A percentile compares a stretch with the other conserved stretches of the same genome.
Evolutionary conservation across 495 filamentous ascomycete species (phyloP).

Genomic region (Peziza echinospora): DNA sequence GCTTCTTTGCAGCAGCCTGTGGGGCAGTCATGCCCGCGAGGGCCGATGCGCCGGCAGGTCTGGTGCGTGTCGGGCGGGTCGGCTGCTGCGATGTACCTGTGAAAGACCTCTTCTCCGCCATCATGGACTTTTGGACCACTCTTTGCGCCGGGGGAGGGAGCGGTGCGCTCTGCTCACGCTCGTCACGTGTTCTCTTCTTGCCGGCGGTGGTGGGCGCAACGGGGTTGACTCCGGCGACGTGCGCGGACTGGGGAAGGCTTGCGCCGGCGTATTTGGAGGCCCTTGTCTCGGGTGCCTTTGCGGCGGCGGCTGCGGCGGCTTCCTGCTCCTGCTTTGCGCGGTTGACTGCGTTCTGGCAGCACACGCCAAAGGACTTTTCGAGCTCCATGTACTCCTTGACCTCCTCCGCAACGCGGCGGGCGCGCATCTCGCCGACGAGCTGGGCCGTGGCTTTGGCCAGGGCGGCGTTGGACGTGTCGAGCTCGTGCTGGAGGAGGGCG

Average conservation of each 20-base stretch:
- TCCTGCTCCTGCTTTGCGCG: slow-evolving; percentile 2
- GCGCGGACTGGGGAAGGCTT: slow-evolving; percentile 3
- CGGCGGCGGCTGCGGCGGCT: no score
- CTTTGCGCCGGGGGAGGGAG: slow-evolving; percentile 14
- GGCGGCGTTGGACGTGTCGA: slow-evolving; percentile 9
- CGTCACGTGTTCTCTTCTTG: slow-evolving; percentile 14
- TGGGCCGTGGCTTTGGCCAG: slow-evolving; percentile 10
- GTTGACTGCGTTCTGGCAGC: slow-evolving; percentile 13
- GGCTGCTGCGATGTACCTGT: slow-evolving; percentile 3
- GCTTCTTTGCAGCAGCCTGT: slow-evolving; percentile 7
- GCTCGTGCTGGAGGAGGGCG: slow-evolving; percentile 12
- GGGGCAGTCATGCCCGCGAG: slow-evolving; percentile 6
- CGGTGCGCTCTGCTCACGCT: slow-evolving; percentile 12
- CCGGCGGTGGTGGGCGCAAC: slow-evolving; percentile 7
- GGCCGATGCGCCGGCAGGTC: slow-evolving; percentile 3
- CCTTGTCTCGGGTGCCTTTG: slow-evolving; percentile 3
- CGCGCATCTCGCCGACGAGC: slow-evolving; percentile 10
- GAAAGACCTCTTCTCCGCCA: slow-evolving; percentile 16
- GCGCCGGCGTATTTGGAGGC: slow-evolving; percentile 5
- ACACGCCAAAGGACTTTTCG: slow-evolving; percentile 17
- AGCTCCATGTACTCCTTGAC: slow-evolving; percentile 15
- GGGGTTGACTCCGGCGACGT: neutral
- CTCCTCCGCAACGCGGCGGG: slow-evolving; percentile 12
- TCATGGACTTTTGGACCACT: slow-evolving; percentile 7
- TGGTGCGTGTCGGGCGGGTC: neutral